phyloP scores from a whole-genome alignment of 495 filamentous ascomycete species.

The Elasticomyces elasticus region DNA sequence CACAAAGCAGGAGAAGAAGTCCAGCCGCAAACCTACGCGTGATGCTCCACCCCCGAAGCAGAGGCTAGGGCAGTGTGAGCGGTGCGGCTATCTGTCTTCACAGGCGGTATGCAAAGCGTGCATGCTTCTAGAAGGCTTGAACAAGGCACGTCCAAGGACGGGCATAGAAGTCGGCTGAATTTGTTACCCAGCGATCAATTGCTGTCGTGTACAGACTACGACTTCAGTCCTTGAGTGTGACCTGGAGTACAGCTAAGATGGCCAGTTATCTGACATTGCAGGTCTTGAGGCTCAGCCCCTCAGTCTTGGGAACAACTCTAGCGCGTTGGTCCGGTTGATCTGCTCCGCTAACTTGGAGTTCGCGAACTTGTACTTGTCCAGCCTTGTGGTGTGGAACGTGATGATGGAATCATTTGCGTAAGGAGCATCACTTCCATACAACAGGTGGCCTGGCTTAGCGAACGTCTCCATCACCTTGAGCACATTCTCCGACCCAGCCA shows the following conservation, averaged over 20 bases:
- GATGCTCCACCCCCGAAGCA: conserved; percentile 43
- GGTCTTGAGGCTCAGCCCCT: too few relatives aligned
- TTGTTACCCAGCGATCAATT: too few relatives aligned
- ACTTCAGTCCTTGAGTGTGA: too few relatives aligned
- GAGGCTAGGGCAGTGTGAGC: conserved; percentile 71
- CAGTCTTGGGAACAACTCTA: too few relatives aligned
- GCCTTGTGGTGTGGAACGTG: neutral
- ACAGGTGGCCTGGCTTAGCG: neutral
- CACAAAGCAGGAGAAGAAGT: conserved; percentile 17
- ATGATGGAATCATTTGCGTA: neutral
- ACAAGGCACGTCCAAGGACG: conserved; percentile 75
- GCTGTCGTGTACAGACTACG: too few relatives aligned
- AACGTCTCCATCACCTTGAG: too few relatives aligned
- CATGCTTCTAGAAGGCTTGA: conserved; percentile 77
- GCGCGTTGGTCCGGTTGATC: too few relatives aligned
- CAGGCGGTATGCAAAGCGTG: conserved; percentile 95
- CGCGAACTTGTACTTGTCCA: too few relatives aligned
- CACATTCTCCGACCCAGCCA: too few relatives aligned
- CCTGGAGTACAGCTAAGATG: neutral
- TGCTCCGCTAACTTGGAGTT: too few relatives aligned
- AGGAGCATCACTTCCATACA: neutral
- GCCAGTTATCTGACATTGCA: neutral
- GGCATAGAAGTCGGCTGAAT: conserved; percentile 48
- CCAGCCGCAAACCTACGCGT: conserved; percentile 20
- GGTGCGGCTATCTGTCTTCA: conserved; percentile 91